These are phyloP conservation scores for Solanum okadae DNA, from an alignment of 257 asterid species.

Conservation along the genomic window DNA sequence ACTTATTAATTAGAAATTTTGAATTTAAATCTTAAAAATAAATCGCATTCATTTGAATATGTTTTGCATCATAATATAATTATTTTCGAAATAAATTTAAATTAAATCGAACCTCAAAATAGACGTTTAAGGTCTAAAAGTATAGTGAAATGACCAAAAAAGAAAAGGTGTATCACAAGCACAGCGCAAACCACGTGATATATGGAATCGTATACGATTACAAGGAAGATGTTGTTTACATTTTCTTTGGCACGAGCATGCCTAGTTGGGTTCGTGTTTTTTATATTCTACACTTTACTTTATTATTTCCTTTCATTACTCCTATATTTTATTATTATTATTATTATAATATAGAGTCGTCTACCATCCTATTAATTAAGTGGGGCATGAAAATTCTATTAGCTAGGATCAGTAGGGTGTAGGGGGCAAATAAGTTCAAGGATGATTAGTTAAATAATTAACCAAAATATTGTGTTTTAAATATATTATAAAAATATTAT, in stretches of 20 bases:
- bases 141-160: neutral
- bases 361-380: neutral
- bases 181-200: constrained; percentile 54
- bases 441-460: neutral
- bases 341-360: neutral
- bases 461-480: neutral
- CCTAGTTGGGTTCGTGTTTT: neutral
- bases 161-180: neutral
- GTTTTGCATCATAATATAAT: neutral
- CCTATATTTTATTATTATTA: neutral
- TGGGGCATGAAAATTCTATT: neutral
- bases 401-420: neutral
- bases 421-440: neutral
- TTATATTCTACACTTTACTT: neutral
- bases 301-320: neutral
- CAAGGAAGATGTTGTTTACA: neutral
- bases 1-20: too few relatives aligned
- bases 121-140: too few relatives aligned
- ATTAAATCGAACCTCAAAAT: neutral
- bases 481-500: neutral
- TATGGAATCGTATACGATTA: constrained; percentile 13
- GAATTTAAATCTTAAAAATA: neutral
- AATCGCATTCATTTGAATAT: too few relatives aligned
- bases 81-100: too few relatives aligned
- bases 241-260: constrained; percentile 1